phyloP scores from a whole-genome alignment of 1,284 basidiomycete species.

The Macrocystidia cucumis region DNA sequence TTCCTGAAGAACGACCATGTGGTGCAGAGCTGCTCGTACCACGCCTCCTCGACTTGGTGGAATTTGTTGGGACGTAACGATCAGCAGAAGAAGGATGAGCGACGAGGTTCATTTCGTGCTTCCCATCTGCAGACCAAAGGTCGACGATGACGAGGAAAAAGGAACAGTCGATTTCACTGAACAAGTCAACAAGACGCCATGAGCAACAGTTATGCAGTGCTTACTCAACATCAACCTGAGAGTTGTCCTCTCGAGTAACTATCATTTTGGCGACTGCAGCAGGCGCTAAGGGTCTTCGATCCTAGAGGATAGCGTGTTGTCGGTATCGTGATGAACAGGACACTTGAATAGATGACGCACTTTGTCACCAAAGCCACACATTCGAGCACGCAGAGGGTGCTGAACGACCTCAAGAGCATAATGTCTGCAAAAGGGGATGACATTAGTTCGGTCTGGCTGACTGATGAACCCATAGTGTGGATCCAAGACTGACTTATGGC shows the following conservation, averaged over 20 bases:
- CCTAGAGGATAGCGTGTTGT: conserved; percentile 37
- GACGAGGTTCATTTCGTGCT: conserved; percentile 80
- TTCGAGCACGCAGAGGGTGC: conserved; percentile 81
- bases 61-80: conserved; percentile 51
- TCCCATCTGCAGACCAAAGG: conserved; percentile 77
- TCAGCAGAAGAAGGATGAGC: conserved; percentile 75
- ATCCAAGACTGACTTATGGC: conserved; percentile 39
- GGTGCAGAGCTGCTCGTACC: conserved; percentile 30
- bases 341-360: conserved; percentile 31
- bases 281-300: conserved; percentile 84
- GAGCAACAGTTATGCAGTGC: too few species aligned
- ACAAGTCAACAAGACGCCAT: too few species aligned
- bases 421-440: conserved; percentile 46
- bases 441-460: conserved; percentile 7
- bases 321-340: conserved; percentile 12
- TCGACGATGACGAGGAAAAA: conserved; percentile 88
- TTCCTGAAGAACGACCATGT: conserved; percentile 29
- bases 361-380: conserved; percentile 95
- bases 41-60: conserved; percentile 43
- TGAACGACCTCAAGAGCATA: conserved; percentile 82
- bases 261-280: conserved; percentile 82
- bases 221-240: conserved; percentile 70
- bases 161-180: conserved; percentile 75
- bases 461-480: conserved; percentile 5
- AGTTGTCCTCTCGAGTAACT: conserved; percentile 60